Evolutionary conservation across 2,329 filamentous ascomycete genomes (phyloP), one percentile per base, ranked within the genome.

Genomic region (Monosporascus ibericus): DNA sequence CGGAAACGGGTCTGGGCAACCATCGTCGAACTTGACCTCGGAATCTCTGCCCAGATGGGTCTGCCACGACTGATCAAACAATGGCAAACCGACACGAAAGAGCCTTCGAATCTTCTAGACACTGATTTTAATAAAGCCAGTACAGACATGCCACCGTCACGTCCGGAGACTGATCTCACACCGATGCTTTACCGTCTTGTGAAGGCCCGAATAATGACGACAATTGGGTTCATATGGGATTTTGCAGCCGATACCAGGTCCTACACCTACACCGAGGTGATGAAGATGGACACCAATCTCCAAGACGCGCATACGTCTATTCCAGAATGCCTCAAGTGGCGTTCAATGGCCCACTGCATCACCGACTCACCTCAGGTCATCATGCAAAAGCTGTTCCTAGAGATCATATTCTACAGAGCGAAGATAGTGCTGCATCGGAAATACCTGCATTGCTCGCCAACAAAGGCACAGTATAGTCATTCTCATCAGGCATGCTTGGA

Each of bases 391-490:
- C 72, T 79, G 55, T 78, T 75, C 40, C 61, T 82, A 22, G 73
- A 80, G 18, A 62, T 81, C 5, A 65, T 79, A 5, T 78, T 76
- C 58, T 73, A 76, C 46, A 79, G 79, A 58, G 68, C 75, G 8
- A 73, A 74, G 48, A 73, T 76, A 34, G 73, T 81, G 1, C 61
- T 84, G n/a, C 79, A 83, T 59, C 71, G 79, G 17, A 74, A 73
- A 27, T 80, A 76, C 56, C 71, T 83, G 24, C 24, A 25, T 25
- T 25, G 24, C 24, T 25, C 24, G 24, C 24, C 56, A 69, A 69
- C 11, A 65, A 50, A 1, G 44, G 70, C 17, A 57, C 54, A 1
- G 20, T 73, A 72, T 51, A 61, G 63, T 0, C 70, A 73, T 46
- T 79, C 76, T 4, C 68, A 75, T 46, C 65, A 64, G 25, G 68